Conservation (phyloP, 1,284 basidiomycete genomes). For the Leccinum huronense region DNA sequence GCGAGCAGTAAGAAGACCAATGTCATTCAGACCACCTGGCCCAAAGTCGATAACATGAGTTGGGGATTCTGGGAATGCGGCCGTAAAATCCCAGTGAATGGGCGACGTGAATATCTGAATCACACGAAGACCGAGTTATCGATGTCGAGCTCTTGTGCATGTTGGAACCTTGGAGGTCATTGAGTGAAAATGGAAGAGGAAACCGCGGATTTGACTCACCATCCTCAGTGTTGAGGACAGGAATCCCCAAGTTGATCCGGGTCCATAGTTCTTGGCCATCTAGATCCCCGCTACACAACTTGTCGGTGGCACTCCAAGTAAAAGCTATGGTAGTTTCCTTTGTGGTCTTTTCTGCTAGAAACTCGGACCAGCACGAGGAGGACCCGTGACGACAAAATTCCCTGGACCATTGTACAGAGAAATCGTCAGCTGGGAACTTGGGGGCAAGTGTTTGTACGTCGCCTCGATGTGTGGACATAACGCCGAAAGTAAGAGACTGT, state of each 20-base stretch:
- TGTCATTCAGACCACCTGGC: slow-evolving; percentile 90
- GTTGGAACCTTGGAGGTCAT: slow-evolving; percentile 66
- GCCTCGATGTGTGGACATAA: slow-evolving; percentile 82
- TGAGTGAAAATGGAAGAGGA: slow-evolving; percentile 19
- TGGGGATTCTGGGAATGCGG: slow-evolving; percentile 82
- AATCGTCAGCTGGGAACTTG: slow-evolving; percentile 77
- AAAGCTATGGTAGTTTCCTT: slow-evolving; percentile 92
- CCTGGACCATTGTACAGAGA: slow-evolving; percentile 92
- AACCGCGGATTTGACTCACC: slow-evolving; percentile 50
- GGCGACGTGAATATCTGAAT: slow-evolving; percentile 89
- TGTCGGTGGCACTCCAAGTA: slow-evolving; percentile 82
- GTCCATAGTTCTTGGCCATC: slow-evolving; percentile 79
- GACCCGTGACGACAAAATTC: slow-evolving; percentile 92
- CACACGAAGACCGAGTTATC: slow-evolving; percentile 79
- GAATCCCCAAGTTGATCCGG: slow-evolving; percentile 69
- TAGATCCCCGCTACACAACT: slow-evolving; percentile 74
- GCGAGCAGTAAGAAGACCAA: slow-evolving; percentile 86
- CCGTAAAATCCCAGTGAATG: slow-evolving; percentile 92
- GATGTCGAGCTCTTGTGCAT: slow-evolving; percentile 65
- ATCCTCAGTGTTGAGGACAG: slow-evolving; percentile 91
- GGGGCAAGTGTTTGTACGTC: slow-evolving; percentile 85
- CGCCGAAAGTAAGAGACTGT: slow-evolving; percentile 76
- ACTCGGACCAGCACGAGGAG: slow-evolving; percentile 86
- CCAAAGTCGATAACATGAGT: slow-evolving; percentile 98
- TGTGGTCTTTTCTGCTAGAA: slow-evolving; percentile 89